Conservation (phyloP, 192 early-diverging fungal genomes). For the Mortierella antarctica region DNA sequence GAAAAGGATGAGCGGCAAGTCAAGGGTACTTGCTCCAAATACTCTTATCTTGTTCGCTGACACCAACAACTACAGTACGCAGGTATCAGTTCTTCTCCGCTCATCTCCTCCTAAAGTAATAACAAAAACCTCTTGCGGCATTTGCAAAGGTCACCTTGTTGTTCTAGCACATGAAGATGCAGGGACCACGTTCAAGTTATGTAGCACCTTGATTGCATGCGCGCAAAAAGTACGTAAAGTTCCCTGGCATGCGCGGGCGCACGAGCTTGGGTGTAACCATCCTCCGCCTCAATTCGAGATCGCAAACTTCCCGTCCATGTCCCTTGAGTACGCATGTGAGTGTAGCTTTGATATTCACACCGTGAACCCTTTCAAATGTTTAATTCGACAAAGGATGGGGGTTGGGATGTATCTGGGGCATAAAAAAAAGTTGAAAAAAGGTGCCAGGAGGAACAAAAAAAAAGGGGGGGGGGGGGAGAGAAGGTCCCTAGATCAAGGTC, state of each 20-base stretch:
- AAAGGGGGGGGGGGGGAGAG: background rate
- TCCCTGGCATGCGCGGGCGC: background rate
- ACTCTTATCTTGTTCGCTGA: too few relatives aligned
- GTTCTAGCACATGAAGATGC: conserved; percentile 10
- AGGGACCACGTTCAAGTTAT: conserved; percentile 20
- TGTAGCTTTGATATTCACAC: too few relatives aligned
- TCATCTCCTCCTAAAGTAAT: background rate
- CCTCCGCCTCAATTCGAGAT: too few relatives aligned
- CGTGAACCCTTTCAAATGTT: too few relatives aligned
- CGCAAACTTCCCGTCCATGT: too few relatives aligned
- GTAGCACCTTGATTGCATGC: background rate
- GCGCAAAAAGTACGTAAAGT: background rate
- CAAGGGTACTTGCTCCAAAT: too few relatives aligned
- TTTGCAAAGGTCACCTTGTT: background rate
- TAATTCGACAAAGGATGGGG: too few relatives aligned
- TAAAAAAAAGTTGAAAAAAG: conserved; percentile 6
- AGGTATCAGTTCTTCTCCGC: background rate
- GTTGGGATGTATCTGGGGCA: background rate
- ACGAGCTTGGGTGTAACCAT: too few relatives aligned
- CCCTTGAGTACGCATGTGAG: too few relatives aligned
- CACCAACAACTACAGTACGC: too few relatives aligned
- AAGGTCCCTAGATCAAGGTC: conserved; percentile 19
- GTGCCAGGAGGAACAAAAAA: background rate
- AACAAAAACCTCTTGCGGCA: background rate
- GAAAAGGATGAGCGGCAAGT: conserved; percentile 5